Base-by-base conservation (phyloP, 805 yeast species). In the Candida takata region DNA sequence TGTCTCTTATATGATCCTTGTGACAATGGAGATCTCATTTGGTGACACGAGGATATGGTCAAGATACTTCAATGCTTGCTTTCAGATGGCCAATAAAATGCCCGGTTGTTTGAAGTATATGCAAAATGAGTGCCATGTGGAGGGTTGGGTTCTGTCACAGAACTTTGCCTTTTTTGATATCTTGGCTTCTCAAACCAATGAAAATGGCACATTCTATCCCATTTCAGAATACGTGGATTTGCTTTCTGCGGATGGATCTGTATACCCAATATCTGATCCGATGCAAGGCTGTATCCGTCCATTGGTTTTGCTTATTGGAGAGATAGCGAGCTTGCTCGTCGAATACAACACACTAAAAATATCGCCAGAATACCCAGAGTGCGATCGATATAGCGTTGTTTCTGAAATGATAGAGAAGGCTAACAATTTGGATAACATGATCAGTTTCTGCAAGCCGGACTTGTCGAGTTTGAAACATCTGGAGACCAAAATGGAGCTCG, bases 261-360 rank as follows among this genome's bases (percentile, higher is more conserved):
- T 25, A n/a, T 8, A 21, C 16, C 38, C 18, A 12, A 12, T 6
- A 16, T 26, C 41, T 33, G 84, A 81, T 55, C 84, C 94, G 2
- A 62, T 84, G 36, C 73, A 79, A 36, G 92, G 90, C 3, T 69
- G 82, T 11, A 77, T 83, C 19, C 75, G 82, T 42, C 78, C 78
- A 3, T 55, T 84, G 13, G 77, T 73, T 49, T 65, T 71, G 25
- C 55, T 77, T 11, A 65, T 84, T 35, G 90, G 86, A 3, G 39
- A 43, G 29, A 40, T 38, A 1, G 31, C 37, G 16, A 40, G 42
- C 5, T 27, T 43, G 18, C 38, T 43, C 16, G 47, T 43, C 5
- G 47, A 39, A 24, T 43, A 40, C 33, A 37, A 35, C 26, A 28
- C 42, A 1, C 16, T 39, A 16, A 40, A 33, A 20, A 33, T 40